phyloP scores from a whole-genome alignment of 306 rosid genomes.

The Quillaja saponaria region DNA sequence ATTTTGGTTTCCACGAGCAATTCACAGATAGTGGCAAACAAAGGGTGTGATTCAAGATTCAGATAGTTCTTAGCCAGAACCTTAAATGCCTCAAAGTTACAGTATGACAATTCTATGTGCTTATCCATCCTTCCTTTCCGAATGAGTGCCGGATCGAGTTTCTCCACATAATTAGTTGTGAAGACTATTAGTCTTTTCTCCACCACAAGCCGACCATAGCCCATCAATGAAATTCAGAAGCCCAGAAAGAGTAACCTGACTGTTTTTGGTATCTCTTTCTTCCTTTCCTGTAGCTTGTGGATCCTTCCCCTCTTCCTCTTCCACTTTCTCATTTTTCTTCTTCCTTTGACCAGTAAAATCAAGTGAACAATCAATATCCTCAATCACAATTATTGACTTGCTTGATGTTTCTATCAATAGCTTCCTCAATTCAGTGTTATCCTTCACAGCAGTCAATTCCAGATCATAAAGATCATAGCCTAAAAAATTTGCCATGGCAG shows the following conservation, averaged over 20 bases:
- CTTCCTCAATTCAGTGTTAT: slow-evolving; percentile 64
- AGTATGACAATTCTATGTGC: slow-evolving; percentile 64
- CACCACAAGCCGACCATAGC: slow-evolving; percentile 80
- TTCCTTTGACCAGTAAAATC: slow-evolving; percentile 65
- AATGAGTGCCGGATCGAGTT: slow-evolving; percentile 64
- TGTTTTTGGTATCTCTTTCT: slow-evolving; percentile 29
- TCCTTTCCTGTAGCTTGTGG: slow-evolving; percentile 24
- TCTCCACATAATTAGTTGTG: slow-evolving; percentile 64
- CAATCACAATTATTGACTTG: slow-evolving; percentile 66
- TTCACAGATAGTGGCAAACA: slow-evolving; percentile 34
- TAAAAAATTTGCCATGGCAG: slow-evolving; percentile 77
- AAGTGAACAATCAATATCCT: slow-evolving; percentile 79
- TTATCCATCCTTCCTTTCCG: slow-evolving; percentile 77
- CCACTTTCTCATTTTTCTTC: slow-evolving; percentile 39
- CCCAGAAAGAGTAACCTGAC: slow-evolving; percentile 67
- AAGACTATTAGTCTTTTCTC: slow-evolving; percentile 62
- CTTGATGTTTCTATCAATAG: slow-evolving; percentile 66
- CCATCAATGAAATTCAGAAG: slow-evolving; percentile 69
- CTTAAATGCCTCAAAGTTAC: slow-evolving; percentile 64
- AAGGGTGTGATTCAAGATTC: slow-evolving; percentile 41
- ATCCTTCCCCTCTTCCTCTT: slow-evolving; percentile 39
- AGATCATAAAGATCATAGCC: slow-evolving; percentile 72
- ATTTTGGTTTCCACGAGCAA: slow-evolving; percentile 46
- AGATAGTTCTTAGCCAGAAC: slow-evolving; percentile 63
- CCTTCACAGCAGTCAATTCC: slow-evolving; percentile 66